phyloP scores from a whole-genome alignment of 352 stramenopile species.

The Globisporangium mamillatum region DNA sequence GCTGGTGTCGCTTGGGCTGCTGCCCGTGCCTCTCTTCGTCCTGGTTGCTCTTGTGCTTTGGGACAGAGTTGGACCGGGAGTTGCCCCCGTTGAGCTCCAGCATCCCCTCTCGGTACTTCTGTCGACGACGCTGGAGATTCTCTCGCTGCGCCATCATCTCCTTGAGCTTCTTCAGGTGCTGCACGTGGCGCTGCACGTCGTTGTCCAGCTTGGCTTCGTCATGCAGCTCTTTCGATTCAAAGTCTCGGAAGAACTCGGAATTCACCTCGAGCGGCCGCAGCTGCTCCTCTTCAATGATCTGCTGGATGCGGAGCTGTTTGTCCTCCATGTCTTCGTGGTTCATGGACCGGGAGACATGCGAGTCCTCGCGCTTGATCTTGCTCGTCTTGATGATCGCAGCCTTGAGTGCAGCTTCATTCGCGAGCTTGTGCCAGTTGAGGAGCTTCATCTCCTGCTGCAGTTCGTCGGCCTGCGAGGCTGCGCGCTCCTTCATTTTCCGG shows the following conservation, averaged over 20 bases:
- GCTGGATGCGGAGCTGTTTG: constrained; percentile 85
- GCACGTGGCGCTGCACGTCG: constrained; percentile 88
- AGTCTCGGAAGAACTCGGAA: constrained; percentile 84
- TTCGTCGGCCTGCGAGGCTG: constrained; percentile 71
- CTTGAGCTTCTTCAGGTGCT: constrained; percentile 80
- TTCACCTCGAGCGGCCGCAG: constrained; percentile 89
- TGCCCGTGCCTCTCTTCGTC: constrained; percentile 33
- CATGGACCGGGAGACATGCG: constrained; percentile 40
- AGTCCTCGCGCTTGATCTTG: constrained; percentile 79
- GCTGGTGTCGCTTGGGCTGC: constrained; percentile 13
- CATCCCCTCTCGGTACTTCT: constrained; percentile 66
- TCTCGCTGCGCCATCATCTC: constrained; percentile 59
- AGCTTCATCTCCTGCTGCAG: constrained; percentile 92
- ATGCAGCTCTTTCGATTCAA: constrained; percentile 69
- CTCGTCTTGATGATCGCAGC: constrained; percentile 88
- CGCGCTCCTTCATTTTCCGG: constrained; percentile 15
- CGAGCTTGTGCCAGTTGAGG: constrained; percentile 94
- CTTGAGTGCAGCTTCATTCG: constrained; percentile 92
- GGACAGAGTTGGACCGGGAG: constrained; percentile 25
- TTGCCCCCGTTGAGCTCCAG: constrained; percentile 37
- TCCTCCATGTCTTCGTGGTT: constrained; percentile 69
- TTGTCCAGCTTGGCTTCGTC: constrained; percentile 70
- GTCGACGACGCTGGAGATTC: constrained; percentile 51
- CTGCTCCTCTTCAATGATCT: constrained; percentile 92
- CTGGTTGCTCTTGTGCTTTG: constrained; percentile 39